Percentiles rank a stretch among this genome's conserved stretches.
Conservation (phyloP, 345 rosid species). For the Noccaea bulbosa region DNA sequence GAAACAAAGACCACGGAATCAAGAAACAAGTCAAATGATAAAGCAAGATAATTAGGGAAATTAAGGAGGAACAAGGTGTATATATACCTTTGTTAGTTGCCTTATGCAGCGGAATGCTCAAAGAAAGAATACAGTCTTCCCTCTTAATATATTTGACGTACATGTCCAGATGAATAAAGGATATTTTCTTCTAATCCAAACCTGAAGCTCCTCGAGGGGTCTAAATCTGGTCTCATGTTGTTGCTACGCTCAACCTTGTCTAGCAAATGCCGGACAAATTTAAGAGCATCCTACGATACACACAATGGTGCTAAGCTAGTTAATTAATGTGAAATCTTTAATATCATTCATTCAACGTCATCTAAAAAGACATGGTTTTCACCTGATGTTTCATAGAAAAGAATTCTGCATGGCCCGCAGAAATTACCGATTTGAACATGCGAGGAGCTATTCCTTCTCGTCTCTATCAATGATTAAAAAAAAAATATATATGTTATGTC, state of each 20-base stretch:
- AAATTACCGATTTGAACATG: too few relatives aligned
- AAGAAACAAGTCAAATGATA: conserved; percentile 16
- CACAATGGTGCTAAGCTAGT: conserved; percentile 31
- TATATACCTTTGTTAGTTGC: conserved; percentile 81
- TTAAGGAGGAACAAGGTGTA: not conserved
- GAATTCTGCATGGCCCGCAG: conserved; percentile 94
- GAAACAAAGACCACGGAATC: conserved; percentile 23
- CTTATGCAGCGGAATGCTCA: conserved; percentile 90
- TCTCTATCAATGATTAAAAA: too few relatives aligned
- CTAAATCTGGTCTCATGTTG: conserved; percentile 61
- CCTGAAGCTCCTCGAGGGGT: conserved; percentile 90
- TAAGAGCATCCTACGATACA: conserved; percentile 89
- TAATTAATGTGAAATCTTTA: conserved; percentile 24
- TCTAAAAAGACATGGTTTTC: conserved; percentile 20
- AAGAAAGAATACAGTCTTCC: conserved; percentile 85
- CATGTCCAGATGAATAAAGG: conserved; percentile 89
- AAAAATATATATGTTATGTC: too few relatives aligned
- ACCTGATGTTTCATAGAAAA: conserved; percentile 99
- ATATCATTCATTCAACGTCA: conserved; percentile 3
- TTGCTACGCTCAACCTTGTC: conserved; percentile 89
- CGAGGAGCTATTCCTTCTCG: too few relatives aligned
- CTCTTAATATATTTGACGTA: too few relatives aligned
- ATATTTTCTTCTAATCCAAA: conserved; percentile 97
- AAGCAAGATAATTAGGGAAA: conserved; percentile 25
- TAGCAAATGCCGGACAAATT: conserved; percentile 87